These are phyloP conservation scores for Sporothrix globosa DNA, from an alignment of 2,329 filamentous ascomycete genomes.

Conservation along the genomic window DNA sequence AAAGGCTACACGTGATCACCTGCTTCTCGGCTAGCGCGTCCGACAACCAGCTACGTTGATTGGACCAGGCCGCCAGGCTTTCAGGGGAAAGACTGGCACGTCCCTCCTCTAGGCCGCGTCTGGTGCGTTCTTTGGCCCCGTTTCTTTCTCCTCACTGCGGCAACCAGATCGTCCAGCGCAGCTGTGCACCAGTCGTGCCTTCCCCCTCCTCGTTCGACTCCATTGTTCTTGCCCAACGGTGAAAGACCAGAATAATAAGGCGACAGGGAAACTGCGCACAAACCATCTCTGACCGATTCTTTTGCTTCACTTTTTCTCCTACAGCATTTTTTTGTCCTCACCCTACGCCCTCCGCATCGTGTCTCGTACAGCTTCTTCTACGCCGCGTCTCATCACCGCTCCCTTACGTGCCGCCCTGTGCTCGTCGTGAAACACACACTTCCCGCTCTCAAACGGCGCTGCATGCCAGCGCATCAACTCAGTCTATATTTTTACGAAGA, in stretches of 20 bases:
- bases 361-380: background rate
- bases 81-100: slow-evolving; percentile 20
- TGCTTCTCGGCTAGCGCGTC: slow-evolving; percentile 18
- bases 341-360: background rate
- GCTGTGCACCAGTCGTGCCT: slow-evolving; percentile 12
- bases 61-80: background rate
- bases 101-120: slow-evolving; percentile 16
- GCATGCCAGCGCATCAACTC: slow-evolving; percentile 12
- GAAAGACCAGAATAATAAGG: background rate
- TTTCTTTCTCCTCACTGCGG: slow-evolving; percentile 30
- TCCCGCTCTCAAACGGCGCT: slow-evolving; percentile 22
- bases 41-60: slow-evolving; percentile 11
- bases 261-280: background rate
- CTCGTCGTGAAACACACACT: slow-evolving; percentile 1
- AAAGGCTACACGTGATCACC: slow-evolving; percentile 20
- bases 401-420: slow-evolving; percentile 20
- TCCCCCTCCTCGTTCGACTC: slow-evolving; percentile 17
- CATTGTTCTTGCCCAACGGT: slow-evolving; percentile 6
- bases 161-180: slow-evolving; percentile 20
- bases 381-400: background rate
- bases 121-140: background rate
- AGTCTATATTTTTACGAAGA: background rate
- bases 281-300: slow-evolving; percentile 11
- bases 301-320: background rate
- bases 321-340: background rate